Evolutionary conservation across 768 basidiomycete species (phyloP), one percentile per base, ranked within the genome.

Genomic region (Mycena pura): DNA sequence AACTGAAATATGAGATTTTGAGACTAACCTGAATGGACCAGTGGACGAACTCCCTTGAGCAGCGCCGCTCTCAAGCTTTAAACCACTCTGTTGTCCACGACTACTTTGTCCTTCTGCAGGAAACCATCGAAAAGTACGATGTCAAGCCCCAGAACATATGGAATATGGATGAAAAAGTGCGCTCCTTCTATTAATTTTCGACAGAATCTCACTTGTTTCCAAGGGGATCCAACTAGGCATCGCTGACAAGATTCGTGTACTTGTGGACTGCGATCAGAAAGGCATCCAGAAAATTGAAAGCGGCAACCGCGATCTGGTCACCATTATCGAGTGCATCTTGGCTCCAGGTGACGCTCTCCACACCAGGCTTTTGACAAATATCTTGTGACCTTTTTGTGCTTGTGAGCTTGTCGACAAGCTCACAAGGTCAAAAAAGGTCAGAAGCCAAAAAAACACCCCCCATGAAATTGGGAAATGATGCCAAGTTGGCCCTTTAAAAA

Each of bases 221-320:
- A n/a, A 63, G 31, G 62, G 62, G 3, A 43, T 63, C 28, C 40
- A 59, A 24, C 46, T 63, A 17, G 47, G 62, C 25, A 31, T 41
- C 15, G 57, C 48, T 7, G 28, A 17, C 25, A 22, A 40, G 41
- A 27, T 29, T 14, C 28, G 22, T n/a, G 62, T 43, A 10, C n/a
- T 63, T 24, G 47, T 63, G 25, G 57, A 58, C 45, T 28, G 39
- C 25, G 43, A 58, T 27, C 58, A 60, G 43, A 52, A 53, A 39
- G 52, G 25, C 7, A 40, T 39, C n/a, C 24, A 32, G 8, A 25
- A 34, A n/a, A 59, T 43, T 27, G 48, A 27, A 24, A 38, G 13
- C 13, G 49, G 31, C 14, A 51, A 38, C 34, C 49, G 49, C 9
- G 49, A 51, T 34, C 25, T 51, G 6, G 49, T 51, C 15, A 51